Evolutionary conservation across 176 grass and related monocot species (phyloP), one percentile per base, ranked within the genome.

Genomic region (Zoysia pacifica): DNA sequence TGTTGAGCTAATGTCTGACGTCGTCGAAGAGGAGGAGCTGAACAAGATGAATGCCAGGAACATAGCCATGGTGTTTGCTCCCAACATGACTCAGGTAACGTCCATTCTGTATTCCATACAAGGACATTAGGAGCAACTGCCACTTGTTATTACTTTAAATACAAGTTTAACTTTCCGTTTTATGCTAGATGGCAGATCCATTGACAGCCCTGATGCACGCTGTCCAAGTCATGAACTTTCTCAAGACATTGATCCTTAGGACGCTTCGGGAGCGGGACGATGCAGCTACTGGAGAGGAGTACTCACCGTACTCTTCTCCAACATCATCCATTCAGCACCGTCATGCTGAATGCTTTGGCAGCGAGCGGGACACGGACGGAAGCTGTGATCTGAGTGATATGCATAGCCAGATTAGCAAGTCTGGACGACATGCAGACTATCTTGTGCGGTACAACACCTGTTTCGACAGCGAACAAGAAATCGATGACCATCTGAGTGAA

Each of bases 41-140:
- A 98, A 93, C 86, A 98, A 98, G 84, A 98, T 93, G 95, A 98
- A 98, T 74, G 92, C 92, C 41, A 89, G 95, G 70, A 98, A 98
- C 65, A 94, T 98, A 42, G 90, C 95, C 6, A 94, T 98, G 95
- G 92, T 94, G 48, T 98, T 98, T 66, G 81, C 95, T 48, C 95
- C 95, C 55, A 98, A 98, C 81, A 93, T 94, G 95, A 94, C 95
- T n/a, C 92, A 98, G 83, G 95, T 98, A 85, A 39, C 65, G 81
- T 58, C 2, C 37, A 37, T 63, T 61, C 46, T 66, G 65, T 72
- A 67, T 80, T 4, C 15, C 43, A 55, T 28, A 47, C 5, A 46
- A 47, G 7, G 78, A 70, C 41, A 48, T 36, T 0, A 37, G 0
- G 11, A 55, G 7, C 44, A 53, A 62, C 11, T 51, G 6, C 36